phyloP scores from a whole-genome alignment of 192 early-diverging fungal genomes.

The Backusella morwellensis region DNA sequence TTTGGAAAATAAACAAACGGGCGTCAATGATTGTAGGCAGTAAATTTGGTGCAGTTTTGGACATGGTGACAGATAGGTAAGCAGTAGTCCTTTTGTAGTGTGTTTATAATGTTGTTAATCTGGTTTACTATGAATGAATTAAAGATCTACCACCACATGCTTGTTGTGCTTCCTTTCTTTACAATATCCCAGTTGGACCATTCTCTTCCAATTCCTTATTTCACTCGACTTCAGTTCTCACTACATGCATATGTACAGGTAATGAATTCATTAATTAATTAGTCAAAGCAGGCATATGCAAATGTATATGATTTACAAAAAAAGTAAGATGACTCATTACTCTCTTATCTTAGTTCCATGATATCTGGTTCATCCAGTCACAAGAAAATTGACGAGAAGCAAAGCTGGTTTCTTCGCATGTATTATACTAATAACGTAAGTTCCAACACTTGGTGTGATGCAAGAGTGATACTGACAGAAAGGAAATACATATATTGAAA shows the following conservation, averaged over 20 bases:
- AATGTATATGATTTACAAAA: neutral
- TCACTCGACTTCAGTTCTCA: constrained; percentile 94
- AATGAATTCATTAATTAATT: constrained; percentile 12
- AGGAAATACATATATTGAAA: neutral
- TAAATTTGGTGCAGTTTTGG: constrained; percentile 95
- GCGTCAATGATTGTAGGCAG: constrained; percentile 47
- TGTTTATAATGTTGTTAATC: neutral
- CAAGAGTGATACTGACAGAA: neutral
- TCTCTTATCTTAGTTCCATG: constrained; percentile 57
- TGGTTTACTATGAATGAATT: neutral
- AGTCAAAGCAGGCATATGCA: neutral
- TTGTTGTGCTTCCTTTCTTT: constrained; percentile 83
- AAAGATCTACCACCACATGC: constrained; percentile 86
- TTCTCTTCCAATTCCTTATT: constrained; percentile 90
- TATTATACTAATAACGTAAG: constrained; percentile 91
- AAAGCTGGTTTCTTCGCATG: constrained; percentile 76
- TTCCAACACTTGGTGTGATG: neutral
- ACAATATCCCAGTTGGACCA: constrained; percentile 60
- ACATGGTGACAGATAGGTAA: constrained; percentile 98
- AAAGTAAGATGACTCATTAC: neutral
- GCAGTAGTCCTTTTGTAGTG: neutral
- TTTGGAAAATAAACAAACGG: neutral
- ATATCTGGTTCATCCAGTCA: constrained; percentile 84
- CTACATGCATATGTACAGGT: constrained; percentile 99
- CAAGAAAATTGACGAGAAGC: constrained; percentile 76